A percentile compares a stretch with the other conserved stretches of the same genome.
Conservation (phyloP, 2,329 filamentous ascomycete genomes). For the Cephalotrichum gorgonifer region DNA sequence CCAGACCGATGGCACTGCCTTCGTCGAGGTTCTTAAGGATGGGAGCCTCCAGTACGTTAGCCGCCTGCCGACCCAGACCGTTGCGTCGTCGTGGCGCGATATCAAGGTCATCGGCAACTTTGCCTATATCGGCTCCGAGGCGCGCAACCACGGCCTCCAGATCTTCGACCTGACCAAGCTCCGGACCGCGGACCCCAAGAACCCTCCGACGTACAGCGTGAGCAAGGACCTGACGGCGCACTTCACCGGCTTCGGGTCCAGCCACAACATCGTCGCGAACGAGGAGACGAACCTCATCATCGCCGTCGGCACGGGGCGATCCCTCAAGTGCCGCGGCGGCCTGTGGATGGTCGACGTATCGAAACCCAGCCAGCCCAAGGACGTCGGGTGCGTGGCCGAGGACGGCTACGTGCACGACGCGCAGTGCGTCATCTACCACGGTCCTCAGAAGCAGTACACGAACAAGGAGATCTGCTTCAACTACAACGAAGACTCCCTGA, state of each 20-base stretch:
- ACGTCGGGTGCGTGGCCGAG: slow-evolving; percentile 34
- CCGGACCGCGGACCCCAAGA: slow-evolving; percentile 25
- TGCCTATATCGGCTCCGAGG: slow-evolving; percentile 28
- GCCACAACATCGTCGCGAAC: slow-evolving; percentile 41
- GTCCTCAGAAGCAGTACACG: slow-evolving; percentile 31
- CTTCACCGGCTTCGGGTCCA: slow-evolving; percentile 27
- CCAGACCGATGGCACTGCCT: slow-evolving; percentile 37
- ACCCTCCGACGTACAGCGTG: slow-evolving; percentile 21
- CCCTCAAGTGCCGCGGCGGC: slow-evolving; percentile 29
- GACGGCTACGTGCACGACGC: slow-evolving; percentile 42
- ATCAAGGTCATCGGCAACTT: slow-evolving; percentile 25
- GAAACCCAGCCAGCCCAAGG: slow-evolving; percentile 37
- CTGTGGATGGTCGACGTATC: slow-evolving; percentile 45
- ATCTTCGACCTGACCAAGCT: slow-evolving; percentile 53
- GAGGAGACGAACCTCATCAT: slow-evolving; percentile 34
- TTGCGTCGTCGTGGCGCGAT: slow-evolving; percentile 24
- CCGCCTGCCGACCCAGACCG: slow-evolving; percentile 29
- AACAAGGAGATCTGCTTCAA: slow-evolving; percentile 19
- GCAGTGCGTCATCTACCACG: slow-evolving; percentile 42
- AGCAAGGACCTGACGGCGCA: slow-evolving; percentile 23
- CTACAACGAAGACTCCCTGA: slow-evolving; percentile 17
- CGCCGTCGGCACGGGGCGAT: slow-evolving; percentile 22
- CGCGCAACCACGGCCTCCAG: slow-evolving; percentile 44
- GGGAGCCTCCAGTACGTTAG: slow-evolving; percentile 36
- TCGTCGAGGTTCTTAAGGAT: slow-evolving; percentile 32